Evolutionary conservation across 164 flowering plant species (phyloP), one percentile per base, ranked within the genome.

Genomic region (Berberis vulgaris): DNA sequence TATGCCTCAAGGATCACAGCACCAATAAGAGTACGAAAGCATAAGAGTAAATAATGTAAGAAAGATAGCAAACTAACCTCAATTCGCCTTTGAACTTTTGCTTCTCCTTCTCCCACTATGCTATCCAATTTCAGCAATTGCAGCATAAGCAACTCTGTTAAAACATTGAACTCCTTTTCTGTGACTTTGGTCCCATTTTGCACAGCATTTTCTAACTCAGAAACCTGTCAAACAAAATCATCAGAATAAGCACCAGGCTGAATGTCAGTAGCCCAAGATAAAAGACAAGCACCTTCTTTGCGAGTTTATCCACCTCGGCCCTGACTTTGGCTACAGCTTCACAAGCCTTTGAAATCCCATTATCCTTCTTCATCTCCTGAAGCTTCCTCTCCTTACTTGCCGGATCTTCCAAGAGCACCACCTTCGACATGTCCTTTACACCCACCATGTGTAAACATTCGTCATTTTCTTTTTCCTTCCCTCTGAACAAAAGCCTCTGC

Each of bases 221-320:
- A 57, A 4, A 40, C 59, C 59, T 41, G 4, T 1, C 8, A 11
- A 40, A 47, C 5, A 47, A 47, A 9, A 47, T 5, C 50, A 47
- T 47, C 26, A 26, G 26, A 26, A 45, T 2, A 7, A 59, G 43
- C 8, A 6, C 39, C 41, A 49, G 9, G 26, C 46, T 41, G 65
- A 66, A 53, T 38, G 7, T 8, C 6, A 53, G 45, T 41, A 6
- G 2, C 43, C 3, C 26, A 26, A 26, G 11, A 26, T 6, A 62
- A 43, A 61, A 54, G 5, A 39, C 50, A 38, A 41, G 68, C 49
- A 86, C 96, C 88, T 82, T 82, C 45, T 80, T 84, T 0, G 84
- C 68, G 46, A 88, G 86, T 75, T 74, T 80, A 71, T 86, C 85
- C 57, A 86, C 86, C 69, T 86, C 91, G 4, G 69, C 59, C 66